Percentiles rank a stretch among this genome's conserved stretches.
Conservation (phyloP, 371 early-diverging fungal genomes). For the Mucor mucedo region DNA sequence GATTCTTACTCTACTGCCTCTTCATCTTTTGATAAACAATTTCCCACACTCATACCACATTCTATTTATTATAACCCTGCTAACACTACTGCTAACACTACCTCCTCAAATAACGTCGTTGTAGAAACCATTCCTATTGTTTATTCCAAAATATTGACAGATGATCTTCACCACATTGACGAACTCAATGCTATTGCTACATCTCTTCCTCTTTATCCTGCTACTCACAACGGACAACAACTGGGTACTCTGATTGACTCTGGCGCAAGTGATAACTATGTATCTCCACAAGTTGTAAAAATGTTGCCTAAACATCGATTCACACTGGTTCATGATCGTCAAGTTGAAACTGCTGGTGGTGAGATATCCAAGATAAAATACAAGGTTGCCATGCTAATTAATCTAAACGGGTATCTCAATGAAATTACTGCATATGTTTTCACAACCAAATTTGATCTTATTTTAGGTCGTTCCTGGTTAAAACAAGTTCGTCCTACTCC, state of each 20-base stretch:
- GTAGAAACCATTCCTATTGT: background rate
- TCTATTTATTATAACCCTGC: too few species aligned
- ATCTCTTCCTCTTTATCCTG: background rate
- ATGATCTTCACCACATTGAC: background rate
- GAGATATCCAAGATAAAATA: constrained; percentile 7
- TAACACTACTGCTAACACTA: too few species aligned
- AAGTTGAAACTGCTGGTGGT: constrained; percentile 17
- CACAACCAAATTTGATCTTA: too few species aligned
- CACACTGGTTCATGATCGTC: background rate
- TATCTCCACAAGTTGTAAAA: background rate
- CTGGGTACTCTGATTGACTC: background rate
- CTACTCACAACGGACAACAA: background rate
- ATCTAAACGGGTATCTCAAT: background rate
- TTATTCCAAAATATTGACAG: background rate
- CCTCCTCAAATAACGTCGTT: too few species aligned
- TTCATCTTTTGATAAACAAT: background rate
- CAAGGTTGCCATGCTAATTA: background rate
- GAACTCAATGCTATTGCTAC: too few species aligned
- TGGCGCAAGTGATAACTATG: constrained; percentile 6
- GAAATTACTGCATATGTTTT: constrained; percentile 9
- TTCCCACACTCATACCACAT: too few species aligned
- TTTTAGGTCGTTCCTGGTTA: too few species aligned
- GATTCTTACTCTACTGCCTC: background rate
- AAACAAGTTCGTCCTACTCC: too few species aligned
- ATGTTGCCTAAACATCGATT: background rate